Evolutionary conservation across 768 basidiomycete species (phyloP).

Genomic region (Mrakia blollopis): DNA sequence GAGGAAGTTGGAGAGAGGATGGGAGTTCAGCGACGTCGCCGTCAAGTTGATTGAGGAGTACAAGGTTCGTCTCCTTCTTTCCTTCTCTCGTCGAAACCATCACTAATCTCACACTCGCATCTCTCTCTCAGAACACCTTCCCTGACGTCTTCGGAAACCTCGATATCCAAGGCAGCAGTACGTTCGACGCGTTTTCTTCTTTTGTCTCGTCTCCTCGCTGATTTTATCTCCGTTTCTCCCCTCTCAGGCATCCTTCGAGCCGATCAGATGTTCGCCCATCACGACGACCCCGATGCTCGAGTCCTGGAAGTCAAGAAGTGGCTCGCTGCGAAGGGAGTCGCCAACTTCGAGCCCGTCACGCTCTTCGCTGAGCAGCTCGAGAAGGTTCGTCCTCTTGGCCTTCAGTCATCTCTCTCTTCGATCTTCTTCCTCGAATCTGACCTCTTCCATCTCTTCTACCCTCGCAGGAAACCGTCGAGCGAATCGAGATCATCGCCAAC

Average conservation of each 20-base stretch:
- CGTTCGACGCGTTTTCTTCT: slow-evolving; percentile 34
- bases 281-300: slow-evolving; percentile 59
- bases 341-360: slow-evolving; percentile 87
- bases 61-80: slow-evolving; percentile 44
- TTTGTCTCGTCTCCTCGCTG: background rate
- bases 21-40: slow-evolving; percentile 92
- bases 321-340: slow-evolving; percentile 79
- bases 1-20: slow-evolving; percentile 70
- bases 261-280: slow-evolving; percentile 55
- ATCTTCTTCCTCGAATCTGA: background rate
- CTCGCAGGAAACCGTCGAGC: slow-evolving; percentile 64
- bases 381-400: slow-evolving; percentile 54
- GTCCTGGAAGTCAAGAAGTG: slow-evolving; percentile 76
- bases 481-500: slow-evolving; percentile 75
- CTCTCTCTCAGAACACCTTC: slow-evolving; percentile 55
- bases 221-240: slow-evolving; percentile 5
- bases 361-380: slow-evolving; percentile 85
- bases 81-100: no score
- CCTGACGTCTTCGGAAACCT: slow-evolving; percentile 76
- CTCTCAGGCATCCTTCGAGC: slow-evolving; percentile 67
- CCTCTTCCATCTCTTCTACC: background rate
- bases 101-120: no score
- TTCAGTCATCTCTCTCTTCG: slow-evolving; percentile 13
- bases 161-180: slow-evolving; percentile 69
- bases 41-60: slow-evolving; percentile 76